Evolutionary conservation across 495 filamentous ascomycete genomes (phyloP).

Genomic region (Bryoglossum gracile): DNA sequence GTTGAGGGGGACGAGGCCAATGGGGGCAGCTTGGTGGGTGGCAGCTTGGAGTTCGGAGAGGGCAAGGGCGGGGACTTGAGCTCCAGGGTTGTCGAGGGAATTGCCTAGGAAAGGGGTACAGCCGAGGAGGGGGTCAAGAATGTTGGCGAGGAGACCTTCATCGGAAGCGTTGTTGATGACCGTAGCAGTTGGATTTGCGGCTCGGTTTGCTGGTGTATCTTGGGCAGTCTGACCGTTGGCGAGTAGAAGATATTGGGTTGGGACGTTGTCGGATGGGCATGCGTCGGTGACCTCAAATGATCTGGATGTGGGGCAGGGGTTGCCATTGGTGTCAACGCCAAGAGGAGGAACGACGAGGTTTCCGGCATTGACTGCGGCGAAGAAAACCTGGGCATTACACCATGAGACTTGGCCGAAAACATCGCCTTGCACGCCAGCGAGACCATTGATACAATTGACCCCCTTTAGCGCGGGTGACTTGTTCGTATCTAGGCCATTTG

Average conservation of each 20-base stretch:
- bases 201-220: constrained; percentile 1
- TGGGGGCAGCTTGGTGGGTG: background rate
- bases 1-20: constrained; percentile 5
- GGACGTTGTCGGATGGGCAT: constrained; percentile 4
- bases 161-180: constrained; percentile 10
- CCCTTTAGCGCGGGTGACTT: background rate
- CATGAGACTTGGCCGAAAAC: constrained; percentile 2
- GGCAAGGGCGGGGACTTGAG: background rate
- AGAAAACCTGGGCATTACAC: background rate
- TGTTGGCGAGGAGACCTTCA: constrained; percentile 6
- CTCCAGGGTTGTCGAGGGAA: background rate
- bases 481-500: background rate
- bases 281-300: constrained; percentile 4
- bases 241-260: background rate
- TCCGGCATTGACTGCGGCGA: background rate
- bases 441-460: constrained; percentile 2
- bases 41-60: constrained; percentile 7
- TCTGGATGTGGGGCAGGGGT: background rate
- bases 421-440: background rate
- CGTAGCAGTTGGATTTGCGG: background rate
- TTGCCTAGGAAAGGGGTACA: constrained; percentile 2
- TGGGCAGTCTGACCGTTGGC: constrained; percentile 1
- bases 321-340: background rate
- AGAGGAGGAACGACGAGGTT: constrained; percentile 1
- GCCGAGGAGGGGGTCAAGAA: constrained; percentile 3